A percentile compares a stretch with the other conserved stretches of the same genome.
Evolutionary conservation across 352 stramenopile species (phyloP).

Genomic region (Achlya hypogyna): DNA sequence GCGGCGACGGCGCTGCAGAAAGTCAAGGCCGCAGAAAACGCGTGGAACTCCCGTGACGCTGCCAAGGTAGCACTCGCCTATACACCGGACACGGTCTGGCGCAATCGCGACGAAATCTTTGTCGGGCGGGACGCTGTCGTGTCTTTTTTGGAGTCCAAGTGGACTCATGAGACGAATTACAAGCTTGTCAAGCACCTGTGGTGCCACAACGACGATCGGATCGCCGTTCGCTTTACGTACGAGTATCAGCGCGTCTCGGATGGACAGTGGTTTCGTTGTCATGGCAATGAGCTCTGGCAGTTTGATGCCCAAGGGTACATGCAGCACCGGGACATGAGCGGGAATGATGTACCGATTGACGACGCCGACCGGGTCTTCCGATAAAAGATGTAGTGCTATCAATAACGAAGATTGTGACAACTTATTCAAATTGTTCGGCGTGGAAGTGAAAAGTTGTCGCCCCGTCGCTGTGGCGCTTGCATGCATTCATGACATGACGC

Average conservation of each 20-base stretch:
- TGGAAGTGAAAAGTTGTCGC: neutral
- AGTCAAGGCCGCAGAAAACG: slow-evolving; percentile 79
- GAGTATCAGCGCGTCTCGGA: slow-evolving; percentile 49
- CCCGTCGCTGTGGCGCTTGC: neutral
- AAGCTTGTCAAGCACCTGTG: slow-evolving; percentile 88
- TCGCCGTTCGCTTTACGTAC: slow-evolving; percentile 85
- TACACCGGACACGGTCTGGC: slow-evolving; percentile 67
- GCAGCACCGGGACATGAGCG: slow-evolving; percentile 73
- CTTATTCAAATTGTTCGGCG: neutral
- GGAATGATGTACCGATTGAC: slow-evolving; percentile 78
- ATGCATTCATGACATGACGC: neutral
- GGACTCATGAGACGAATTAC: slow-evolving; percentile 65
- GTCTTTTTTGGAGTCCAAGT: slow-evolving; percentile 70
- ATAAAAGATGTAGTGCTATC: no score
- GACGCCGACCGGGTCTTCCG: slow-evolving; percentile 61
- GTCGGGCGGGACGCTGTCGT: slow-evolving; percentile 64
- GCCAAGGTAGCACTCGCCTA: slow-evolving; percentile 72
- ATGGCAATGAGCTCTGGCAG: slow-evolving; percentile 87
- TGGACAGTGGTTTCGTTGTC: slow-evolving; percentile 69
- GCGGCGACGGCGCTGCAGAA: slow-evolving; percentile 64
- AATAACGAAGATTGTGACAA: no score
- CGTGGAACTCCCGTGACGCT: slow-evolving; percentile 80
- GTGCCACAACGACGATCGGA: slow-evolving; percentile 65
- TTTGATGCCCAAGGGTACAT: slow-evolving; percentile 78
- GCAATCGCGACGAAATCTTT: slow-evolving; percentile 80